Conservation (phyloP, 78 protist species). For the Diacronema lutheri region DNA sequence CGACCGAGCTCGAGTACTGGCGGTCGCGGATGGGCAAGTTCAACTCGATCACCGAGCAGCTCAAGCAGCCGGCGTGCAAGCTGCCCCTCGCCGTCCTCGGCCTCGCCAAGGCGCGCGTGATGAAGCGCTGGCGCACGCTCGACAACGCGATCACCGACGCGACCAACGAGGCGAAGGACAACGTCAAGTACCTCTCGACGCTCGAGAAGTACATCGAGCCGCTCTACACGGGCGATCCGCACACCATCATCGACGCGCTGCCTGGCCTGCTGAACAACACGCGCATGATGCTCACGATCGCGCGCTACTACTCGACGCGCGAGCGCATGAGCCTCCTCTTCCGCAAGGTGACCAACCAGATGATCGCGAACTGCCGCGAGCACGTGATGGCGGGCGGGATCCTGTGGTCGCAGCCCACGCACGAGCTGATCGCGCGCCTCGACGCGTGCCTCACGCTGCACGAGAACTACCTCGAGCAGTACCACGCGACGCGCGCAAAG, state of each 20-base stretch:
- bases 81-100: slow-evolving; percentile 34
- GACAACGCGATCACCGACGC: slow-evolving; percentile 58
- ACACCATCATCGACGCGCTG: slow-evolving; percentile 39
- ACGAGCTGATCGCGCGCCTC: slow-evolving; percentile 7
- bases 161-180: slow-evolving; percentile 79
- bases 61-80: slow-evolving; percentile 1
- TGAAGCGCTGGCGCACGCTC: slow-evolving; percentile 31
- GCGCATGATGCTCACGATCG: slow-evolving; percentile 68
- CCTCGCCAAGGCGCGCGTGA: slow-evolving; percentile 30
- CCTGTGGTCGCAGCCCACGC: slow-evolving; percentile 52
- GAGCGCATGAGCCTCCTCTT: slow-evolving; percentile 77
- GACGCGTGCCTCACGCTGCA: slow-evolving; percentile 27
- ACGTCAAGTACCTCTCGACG: slow-evolving; percentile 69
- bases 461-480: slow-evolving; percentile 45
- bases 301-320: slow-evolving; percentile 72
- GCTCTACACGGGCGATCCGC: slow-evolving; percentile 65
- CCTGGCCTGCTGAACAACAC: slow-evolving; percentile 66
- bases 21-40: slow-evolving; percentile 60
- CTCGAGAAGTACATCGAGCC: slow-evolving; percentile 68
- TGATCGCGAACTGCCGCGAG: slow-evolving; percentile 64
- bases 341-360: slow-evolving; percentile 80
- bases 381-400: neutral
- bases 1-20: slow-evolving; percentile 71
- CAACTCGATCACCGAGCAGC: slow-evolving; percentile 57
- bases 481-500: neutral